Conservation (phyloP, 2,329 filamentous ascomycete genomes). For the Lasiodiplodia hormozganensis region DNA sequence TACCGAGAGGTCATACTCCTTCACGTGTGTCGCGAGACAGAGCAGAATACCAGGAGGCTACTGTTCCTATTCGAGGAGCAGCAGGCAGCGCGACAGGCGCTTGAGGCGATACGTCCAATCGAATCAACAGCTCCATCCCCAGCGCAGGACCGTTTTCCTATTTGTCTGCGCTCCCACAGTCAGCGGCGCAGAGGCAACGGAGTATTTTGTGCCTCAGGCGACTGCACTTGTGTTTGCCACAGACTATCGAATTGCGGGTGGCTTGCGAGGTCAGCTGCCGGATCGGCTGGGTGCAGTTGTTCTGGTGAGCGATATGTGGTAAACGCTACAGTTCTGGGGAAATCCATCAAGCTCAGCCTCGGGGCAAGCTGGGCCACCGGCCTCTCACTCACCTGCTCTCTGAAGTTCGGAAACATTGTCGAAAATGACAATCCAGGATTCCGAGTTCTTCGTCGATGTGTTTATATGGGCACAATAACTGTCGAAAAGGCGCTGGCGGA, state of each 20-base stretch:
- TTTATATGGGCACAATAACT: background rate
- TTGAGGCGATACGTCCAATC: background rate
- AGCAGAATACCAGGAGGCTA: background rate
- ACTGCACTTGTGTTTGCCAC: background rate
- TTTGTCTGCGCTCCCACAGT: background rate
- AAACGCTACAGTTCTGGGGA: background rate
- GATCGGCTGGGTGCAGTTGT: background rate
- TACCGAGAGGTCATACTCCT: background rate
- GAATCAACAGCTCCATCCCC: background rate
- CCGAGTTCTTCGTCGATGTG: background rate
- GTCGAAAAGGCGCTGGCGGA: background rate
- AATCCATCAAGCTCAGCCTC: background rate
- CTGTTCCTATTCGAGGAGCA: background rate
- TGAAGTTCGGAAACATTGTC: background rate
- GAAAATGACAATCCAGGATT: background rate
- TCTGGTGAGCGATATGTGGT: background rate
- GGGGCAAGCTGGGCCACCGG: background rate
- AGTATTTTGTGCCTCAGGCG: background rate
- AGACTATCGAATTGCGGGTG: background rate
- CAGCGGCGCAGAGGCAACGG: background rate
- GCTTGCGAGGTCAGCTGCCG: too few species aligned
- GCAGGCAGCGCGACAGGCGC: background rate
- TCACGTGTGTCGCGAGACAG: background rate
- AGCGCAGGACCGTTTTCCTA: background rate
- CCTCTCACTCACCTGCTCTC: background rate